Conservation (phyloP, 2,329 filamentous ascomycete genomes). For the Aspergillus pseudoglaucus region DNA sequence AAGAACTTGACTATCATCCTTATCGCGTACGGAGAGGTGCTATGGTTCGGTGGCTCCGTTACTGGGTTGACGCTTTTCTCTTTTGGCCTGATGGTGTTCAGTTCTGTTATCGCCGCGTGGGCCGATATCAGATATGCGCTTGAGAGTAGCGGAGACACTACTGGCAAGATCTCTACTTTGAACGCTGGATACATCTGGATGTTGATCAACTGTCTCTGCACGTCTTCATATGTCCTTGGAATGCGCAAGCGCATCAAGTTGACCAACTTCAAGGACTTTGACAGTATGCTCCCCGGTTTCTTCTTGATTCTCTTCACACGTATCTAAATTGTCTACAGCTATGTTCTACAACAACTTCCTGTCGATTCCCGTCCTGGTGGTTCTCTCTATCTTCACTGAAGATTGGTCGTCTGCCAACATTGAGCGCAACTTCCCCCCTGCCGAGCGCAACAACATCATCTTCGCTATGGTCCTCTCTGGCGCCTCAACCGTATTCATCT, state of each 20-base stretch:
- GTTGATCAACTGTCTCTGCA: slow-evolving; percentile 93
- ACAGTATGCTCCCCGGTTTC: slow-evolving; percentile 62
- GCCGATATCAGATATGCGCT: slow-evolving; percentile 88
- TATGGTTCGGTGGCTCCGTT: slow-evolving; percentile 95
- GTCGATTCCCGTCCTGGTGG: slow-evolving; percentile 82
- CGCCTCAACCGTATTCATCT: slow-evolving; percentile 90
- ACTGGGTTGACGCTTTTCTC: slow-evolving; percentile 81
- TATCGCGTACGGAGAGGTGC: slow-evolving; percentile 94
- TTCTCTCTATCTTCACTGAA: slow-evolving; percentile 75
- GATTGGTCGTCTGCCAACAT: slow-evolving; percentile 89
- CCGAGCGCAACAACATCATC: slow-evolving; percentile 70
- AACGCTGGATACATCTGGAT: slow-evolving; percentile 98
- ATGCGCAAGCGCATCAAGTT: slow-evolving; percentile 99
- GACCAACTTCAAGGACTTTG: slow-evolving; percentile 99
- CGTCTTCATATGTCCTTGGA: slow-evolving; percentile 76
- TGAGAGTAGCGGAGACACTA: slow-evolving; percentile 59
- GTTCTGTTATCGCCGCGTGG: slow-evolving; percentile 92
- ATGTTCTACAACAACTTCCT: slow-evolving; percentile 99
- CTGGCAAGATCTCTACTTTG: slow-evolving; percentile 74
- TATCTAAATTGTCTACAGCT: slow-evolving; percentile 49
- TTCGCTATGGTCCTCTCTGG: slow-evolving; percentile 91
- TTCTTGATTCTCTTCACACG: background rate
- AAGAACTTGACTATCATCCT: slow-evolving; percentile 99
- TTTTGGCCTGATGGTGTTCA: slow-evolving; percentile 94
- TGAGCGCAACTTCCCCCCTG: slow-evolving; percentile 77